Base-by-base conservation (phyloP, 2,329 filamentous ascomycete genomes). In the Periconia macrospinosa region DNA sequence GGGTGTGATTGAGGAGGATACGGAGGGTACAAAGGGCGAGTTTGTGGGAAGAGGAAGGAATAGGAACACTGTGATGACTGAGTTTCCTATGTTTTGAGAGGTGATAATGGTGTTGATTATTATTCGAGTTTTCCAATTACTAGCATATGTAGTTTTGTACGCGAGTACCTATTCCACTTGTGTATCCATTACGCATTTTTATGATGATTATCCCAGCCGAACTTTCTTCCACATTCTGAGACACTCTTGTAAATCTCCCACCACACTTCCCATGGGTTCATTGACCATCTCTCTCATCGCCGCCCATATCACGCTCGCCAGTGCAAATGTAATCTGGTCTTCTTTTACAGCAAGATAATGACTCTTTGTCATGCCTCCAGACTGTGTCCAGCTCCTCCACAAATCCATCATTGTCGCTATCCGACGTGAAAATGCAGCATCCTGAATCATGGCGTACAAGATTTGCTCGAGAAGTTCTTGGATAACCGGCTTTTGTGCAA, bases 211-310 rank as follows among this genome's bases (percentile, higher is more conserved):
- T 18, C 66, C 66, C 30, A 69, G 50, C 46, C 66, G 35, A 15
- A 67, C 66, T 45, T 65, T 67, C 49, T 59, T 67, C 64, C 65
- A 67, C 20, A 68, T 63, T 52, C 65, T 55, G 52, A 68, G 55
- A 46, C 66, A 67, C 41, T 68, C 66, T 41, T 67, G 64, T 44
- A 68, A 47, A 60, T 69, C 66, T 17, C 56, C 57, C 11, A 66
- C 63, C 23, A 69, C 59, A 42, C 56, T 66, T 15, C 66, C 65
- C 37, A 49, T 59, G 6, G 58, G 55, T 41, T 60, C 60, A 45
- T 51, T 62, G 11, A 59, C 53, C 43, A 57, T 60, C 17, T 51
- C 56, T 35, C 54, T 53, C 40, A 67, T 58, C 5, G 58, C 47
- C 20, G 53, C 56, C 9, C 66, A 48, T 27, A 68, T 52, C 23